These are phyloP conservation scores for Mollisiaceae sp. DNA, from an alignment of 2,329 filamentous ascomycete species.

Conservation along the genomic window DNA sequence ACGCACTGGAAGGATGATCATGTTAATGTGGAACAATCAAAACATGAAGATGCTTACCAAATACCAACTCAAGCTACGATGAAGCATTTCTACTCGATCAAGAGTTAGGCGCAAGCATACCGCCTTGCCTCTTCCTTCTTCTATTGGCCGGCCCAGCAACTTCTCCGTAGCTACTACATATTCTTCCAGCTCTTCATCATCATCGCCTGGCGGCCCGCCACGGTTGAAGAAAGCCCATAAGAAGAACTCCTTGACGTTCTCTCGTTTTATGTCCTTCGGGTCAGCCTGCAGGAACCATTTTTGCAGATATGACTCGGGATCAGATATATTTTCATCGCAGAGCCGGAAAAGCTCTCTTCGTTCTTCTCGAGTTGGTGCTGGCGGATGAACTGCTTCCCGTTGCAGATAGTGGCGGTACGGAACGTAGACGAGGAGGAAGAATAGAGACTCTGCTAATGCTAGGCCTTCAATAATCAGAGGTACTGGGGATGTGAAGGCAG, in stretches of 20 bases:
- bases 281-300: constrained; percentile 64
- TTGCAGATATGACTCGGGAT: constrained; percentile 57
- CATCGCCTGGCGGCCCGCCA: constrained; percentile 47
- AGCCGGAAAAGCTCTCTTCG: constrained; percentile 55
- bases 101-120: constrained; percentile 60
- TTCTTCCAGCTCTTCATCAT: constrained; percentile 60
- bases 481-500: constrained; percentile 40
- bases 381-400: constrained; percentile 55
- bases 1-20: constrained; percentile 36
- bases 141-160: constrained; percentile 54
- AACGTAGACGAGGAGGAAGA: constrained; percentile 59
- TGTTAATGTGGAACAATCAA: background rate
- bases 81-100: constrained; percentile 61
- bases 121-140: constrained; percentile 57
- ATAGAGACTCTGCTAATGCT: constrained; percentile 55
- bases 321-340: constrained; percentile 56
- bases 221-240: constrained; percentile 64
- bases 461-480: constrained; percentile 46
- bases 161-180: constrained; percentile 59
- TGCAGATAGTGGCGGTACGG: constrained; percentile 58
- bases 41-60: constrained; percentile 46
- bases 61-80: constrained; percentile 63
- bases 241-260: constrained; percentile 65
- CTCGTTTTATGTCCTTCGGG: constrained; percentile 56
- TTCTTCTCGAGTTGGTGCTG: constrained; percentile 49